A percentile compares a stretch with the other conserved stretches of the same genome.
Evolutionary conservation across 352 stramenopile genomes (phyloP).

Genomic region (Phytophthora capsici): DNA sequence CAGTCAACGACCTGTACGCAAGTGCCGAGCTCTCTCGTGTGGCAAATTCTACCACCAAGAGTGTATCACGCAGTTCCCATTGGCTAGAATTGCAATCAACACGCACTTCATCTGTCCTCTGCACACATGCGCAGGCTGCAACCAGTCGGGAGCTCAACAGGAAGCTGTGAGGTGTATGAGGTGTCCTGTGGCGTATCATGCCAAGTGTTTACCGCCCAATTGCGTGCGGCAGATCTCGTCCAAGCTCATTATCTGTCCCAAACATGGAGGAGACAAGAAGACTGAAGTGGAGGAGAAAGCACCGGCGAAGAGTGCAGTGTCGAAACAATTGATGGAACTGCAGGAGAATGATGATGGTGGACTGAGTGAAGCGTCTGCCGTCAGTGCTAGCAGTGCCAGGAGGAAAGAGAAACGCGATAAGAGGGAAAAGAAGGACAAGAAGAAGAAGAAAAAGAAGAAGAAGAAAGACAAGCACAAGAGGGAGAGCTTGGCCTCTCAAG

Average conservation of each 20-base stretch:
- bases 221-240: constrained; percentile 63
- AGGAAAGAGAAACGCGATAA: constrained; percentile 67
- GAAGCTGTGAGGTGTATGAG: constrained; percentile 82
- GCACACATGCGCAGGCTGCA: constrained; percentile 81
- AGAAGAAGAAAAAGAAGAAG: constrained; percentile 55
- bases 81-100: constrained; percentile 77
- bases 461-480: constrained; percentile 48
- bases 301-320: background rate
- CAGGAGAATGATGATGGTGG: constrained; percentile 40
- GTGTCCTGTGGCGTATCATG: constrained; percentile 83
- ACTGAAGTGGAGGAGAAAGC: no score
- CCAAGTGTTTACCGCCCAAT: constrained; percentile 69
- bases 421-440: constrained; percentile 62
- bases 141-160: constrained; percentile 79
- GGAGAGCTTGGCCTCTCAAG: constrained; percentile 30
- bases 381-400: constrained; percentile 41
- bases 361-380: constrained; percentile 48
- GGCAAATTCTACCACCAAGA: constrained; percentile 88
- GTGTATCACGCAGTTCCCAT: constrained; percentile 80
- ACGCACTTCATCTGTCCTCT: constrained; percentile 87
- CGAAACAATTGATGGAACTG: constrained; percentile 12
- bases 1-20: constrained; percentile 49
- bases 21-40: constrained; percentile 83
- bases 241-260: constrained; percentile 81
- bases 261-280: constrained; percentile 40